Evolutionary conservation across 1,284 basidiomycete genomes (phyloP).

Genomic region (Meripilus lineatus): DNA sequence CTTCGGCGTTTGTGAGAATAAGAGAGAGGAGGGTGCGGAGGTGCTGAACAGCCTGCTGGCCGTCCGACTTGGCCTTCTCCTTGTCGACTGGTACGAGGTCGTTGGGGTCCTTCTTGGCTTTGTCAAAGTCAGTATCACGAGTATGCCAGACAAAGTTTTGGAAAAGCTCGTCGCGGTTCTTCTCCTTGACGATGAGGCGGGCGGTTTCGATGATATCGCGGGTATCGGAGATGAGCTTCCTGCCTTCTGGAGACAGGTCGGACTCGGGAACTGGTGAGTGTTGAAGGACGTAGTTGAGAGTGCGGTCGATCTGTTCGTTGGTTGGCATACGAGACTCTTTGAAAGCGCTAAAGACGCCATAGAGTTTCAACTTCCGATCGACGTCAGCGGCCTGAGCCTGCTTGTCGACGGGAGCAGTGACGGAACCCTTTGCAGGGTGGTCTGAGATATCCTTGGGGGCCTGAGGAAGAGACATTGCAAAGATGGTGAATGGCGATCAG

Average conservation of each 20-base stretch:
- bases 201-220: slow-evolving; percentile 71
- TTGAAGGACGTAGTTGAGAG: slow-evolving; percentile 62
- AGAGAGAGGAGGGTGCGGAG: slow-evolving; percentile 83
- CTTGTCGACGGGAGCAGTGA: slow-evolving; percentile 55
- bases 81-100: slow-evolving; percentile 48
- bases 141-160: slow-evolving; percentile 85
- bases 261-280: slow-evolving; percentile 64
- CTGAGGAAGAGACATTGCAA: slow-evolving; percentile 67
- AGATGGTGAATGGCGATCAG: slow-evolving; percentile 12
- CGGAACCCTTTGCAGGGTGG: slow-evolving; percentile 49
- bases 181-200: slow-evolving; percentile 65
- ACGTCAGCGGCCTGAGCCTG: slow-evolving; percentile 52
- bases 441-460: slow-evolving; percentile 55
- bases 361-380: slow-evolving; percentile 68
- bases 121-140: slow-evolving; percentile 44
- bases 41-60: slow-evolving; percentile 66
- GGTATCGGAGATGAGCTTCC: slow-evolving; percentile 70
- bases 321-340: slow-evolving; percentile 74
- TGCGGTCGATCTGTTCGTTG: slow-evolving; percentile 75
- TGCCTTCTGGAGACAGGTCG: slow-evolving; percentile 74
- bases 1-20: slow-evolving; percentile 87
- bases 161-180: slow-evolving; percentile 88
- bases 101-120: slow-evolving; percentile 38
- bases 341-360: slow-evolving; percentile 76
- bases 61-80: slow-evolving; percentile 55